Evolutionary conservation across 805 yeast species (phyloP).

Genomic region (Candida adriatica): DNA sequence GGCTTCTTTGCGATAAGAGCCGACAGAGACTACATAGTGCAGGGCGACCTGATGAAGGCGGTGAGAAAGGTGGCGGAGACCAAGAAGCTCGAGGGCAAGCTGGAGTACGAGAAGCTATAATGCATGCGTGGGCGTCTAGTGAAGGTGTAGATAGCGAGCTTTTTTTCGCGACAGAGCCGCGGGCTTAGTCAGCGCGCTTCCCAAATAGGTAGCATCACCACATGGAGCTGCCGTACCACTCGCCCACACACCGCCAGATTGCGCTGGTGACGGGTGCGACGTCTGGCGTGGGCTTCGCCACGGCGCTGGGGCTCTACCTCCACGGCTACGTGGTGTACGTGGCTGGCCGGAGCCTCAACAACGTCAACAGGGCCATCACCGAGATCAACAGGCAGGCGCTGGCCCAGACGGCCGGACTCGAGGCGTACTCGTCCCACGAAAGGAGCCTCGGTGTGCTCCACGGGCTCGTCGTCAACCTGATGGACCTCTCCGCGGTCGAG

Average conservation of each 20-base stretch:
- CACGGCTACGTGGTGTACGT: slow-evolving; percentile 75
- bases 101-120: slow-evolving; percentile 88
- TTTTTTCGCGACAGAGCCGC: too few species aligned
- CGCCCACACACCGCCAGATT: slow-evolving; percentile 54
- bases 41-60: slow-evolving; percentile 94
- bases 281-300: slow-evolving; percentile 73
- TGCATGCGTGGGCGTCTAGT: not conserved
- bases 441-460: slow-evolving; percentile 43
- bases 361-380: slow-evolving; percentile 50
- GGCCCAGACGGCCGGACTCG: slow-evolving; percentile 12
- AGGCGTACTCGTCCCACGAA: slow-evolving; percentile 4
- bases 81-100: slow-evolving; percentile 92
- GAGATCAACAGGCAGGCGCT: slow-evolving; percentile 50
- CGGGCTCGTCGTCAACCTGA: slow-evolving; percentile 49
- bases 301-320: slow-evolving; percentile 65
- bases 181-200: too few species aligned
- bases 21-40: slow-evolving; percentile 90
- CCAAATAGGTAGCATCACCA: too few species aligned
- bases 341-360: slow-evolving; percentile 57
- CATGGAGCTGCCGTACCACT: slow-evolving; percentile 44
- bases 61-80: slow-evolving; percentile 95
- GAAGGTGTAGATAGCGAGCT: too few species aligned
- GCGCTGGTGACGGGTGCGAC: slow-evolving; percentile 80
- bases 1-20: slow-evolving; percentile 98
- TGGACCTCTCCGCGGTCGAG: slow-evolving; percentile 36